Conservation (phyloP, 257 asterid species). For the Henckelia pumila region DNA sequence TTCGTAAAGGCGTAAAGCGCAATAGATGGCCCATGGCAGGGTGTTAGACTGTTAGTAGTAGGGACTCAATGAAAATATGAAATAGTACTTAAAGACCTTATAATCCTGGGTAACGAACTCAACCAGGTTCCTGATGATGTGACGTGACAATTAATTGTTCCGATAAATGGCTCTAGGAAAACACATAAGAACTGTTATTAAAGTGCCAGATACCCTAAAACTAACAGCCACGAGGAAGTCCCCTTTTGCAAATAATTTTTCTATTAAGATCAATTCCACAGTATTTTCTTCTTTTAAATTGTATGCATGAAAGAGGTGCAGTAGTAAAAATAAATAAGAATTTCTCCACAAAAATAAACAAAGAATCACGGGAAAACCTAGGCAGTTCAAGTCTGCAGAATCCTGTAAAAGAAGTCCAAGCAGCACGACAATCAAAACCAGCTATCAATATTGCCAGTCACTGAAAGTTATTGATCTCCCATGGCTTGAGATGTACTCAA, state of each 20-base stretch:
- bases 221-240: background rate
- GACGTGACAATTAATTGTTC: no score
- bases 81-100: background rate
- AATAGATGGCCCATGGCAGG: no score
- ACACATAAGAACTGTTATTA: background rate
- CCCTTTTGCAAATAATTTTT: background rate
- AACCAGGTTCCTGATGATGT: no score
- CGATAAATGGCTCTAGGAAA: no score
- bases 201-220: slow-evolving; percentile 2
- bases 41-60: no score
- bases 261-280: background rate
- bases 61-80: no score
- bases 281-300: background rate
- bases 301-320: background rate
- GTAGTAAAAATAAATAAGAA: background rate
- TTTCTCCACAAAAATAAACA: background rate
- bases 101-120: no score
- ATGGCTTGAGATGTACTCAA: background rate
- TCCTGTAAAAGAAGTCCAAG: background rate
- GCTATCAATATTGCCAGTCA: background rate
- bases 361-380: slow-evolving; percentile 7
- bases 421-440: slow-evolving; percentile 9
- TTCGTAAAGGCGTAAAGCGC: no score
- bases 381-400: background rate
- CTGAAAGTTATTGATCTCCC: background rate